Base-by-base conservation (phyloP, 2,329 filamentous ascomycete species). In the Davidsoniella virescens region DNA sequence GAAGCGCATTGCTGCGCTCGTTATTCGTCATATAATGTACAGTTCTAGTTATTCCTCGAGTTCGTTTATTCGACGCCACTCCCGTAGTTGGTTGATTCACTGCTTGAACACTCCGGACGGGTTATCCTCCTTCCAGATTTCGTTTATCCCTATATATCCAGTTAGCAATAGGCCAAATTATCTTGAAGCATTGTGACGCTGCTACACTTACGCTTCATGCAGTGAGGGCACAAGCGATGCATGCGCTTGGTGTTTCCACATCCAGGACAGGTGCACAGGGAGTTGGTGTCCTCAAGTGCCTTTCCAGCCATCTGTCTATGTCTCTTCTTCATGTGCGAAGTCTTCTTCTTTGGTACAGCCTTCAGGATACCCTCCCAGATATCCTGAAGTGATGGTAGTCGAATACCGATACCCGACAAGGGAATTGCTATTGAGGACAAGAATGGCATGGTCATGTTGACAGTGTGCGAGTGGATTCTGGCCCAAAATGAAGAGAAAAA, bases 291-390 rank as follows among this genome's bases (percentile, higher is more conserved):
- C 68, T 94, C 85, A 58, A 98, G 67, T 42, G 81, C 90, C 69
- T 98, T 98, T 61, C 92, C 92, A 20, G 88, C 90, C 81, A 96
- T 84, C 62, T 94, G 87, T 60, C 93, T 79, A 62, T 87, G 82
- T 58, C 92, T 77, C 73, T 87, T 94, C 71, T 92, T 94, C 71
- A 86, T 86, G 65, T 98, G 87, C 40, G 90, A 95, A 33, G 87
- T 93, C 76, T 96, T 98, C 71, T 94, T 96, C 75, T 98, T 98
- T 4, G 92, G 92, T 14, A 96, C 92, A 1, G 92, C 92, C 57
- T 81, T 81, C 57, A 98, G 72, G 43, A 98, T 76, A 5, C 85
- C 87, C 58, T 95, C 90, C 90, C 90, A 96, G 59, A 98, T 80
- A 55, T 84, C 84, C 51, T 77, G 80, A 18, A 94, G 67, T 46